A percentile compares a stretch with the other conserved stretches of the same genome.
These are phyloP conservation scores for Plasmodium gonderi DNA, from an alignment of 169 alveolate genomes.

Conservation along the genomic window DNA sequence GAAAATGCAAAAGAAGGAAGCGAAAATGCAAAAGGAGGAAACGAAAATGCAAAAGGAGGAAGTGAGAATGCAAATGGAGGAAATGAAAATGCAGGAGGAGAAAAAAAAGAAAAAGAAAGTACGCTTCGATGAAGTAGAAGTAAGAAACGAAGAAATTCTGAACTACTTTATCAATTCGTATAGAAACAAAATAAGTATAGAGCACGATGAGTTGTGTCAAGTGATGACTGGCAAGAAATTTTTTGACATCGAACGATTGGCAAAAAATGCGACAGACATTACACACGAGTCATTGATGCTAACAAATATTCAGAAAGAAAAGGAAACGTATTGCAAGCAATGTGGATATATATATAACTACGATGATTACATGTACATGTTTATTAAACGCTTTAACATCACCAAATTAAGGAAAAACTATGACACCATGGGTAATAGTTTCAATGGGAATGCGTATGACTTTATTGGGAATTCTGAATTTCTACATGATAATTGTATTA, in stretches of 20 bases:
- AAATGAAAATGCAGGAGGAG: background rate
- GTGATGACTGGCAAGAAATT: constrained; percentile 67
- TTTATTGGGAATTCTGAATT: background rate
- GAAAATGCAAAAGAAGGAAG: background rate
- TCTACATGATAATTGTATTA: constrained; percentile 9
- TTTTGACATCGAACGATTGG: constrained; percentile 53
- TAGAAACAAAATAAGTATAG: constrained; percentile 49
- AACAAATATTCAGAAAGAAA: constrained; percentile 54
- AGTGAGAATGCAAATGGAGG: background rate
- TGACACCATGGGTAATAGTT: background rate
- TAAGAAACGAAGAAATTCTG: constrained; percentile 20
- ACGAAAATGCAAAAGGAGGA: background rate
- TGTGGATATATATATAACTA: constrained; percentile 72
- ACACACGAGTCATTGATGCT: constrained; percentile 20
- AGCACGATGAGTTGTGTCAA: constrained; percentile 69
- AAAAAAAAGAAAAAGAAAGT: constrained; percentile 25
- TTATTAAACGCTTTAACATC: constrained; percentile 14
- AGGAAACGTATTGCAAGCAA: constrained; percentile 27
- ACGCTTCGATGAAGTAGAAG: constrained; percentile 20
- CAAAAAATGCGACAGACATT: constrained; percentile 50
- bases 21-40: no score
- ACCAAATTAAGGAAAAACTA: background rate
- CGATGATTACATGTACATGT: constrained; percentile 64
- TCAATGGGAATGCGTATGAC: background rate
- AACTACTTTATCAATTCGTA: constrained; percentile 28